Conservation (phyloP, 495 filamentous ascomycete species). For the Penicillium paxilli region DNA sequence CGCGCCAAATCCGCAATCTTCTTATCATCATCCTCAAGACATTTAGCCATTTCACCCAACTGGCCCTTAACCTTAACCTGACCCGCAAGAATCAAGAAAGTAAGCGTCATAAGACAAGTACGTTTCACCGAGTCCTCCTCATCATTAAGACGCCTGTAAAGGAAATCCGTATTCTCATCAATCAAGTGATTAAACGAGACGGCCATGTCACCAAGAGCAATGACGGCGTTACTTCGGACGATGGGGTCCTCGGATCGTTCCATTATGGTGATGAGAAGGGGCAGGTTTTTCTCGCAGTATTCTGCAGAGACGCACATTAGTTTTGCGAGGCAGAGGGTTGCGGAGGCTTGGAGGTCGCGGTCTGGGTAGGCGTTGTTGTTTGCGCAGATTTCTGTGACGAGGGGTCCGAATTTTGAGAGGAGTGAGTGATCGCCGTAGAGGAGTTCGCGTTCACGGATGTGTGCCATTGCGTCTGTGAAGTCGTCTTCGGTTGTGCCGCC, state of each 20-base stretch:
- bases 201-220: constrained; percentile 97
- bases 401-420: constrained; percentile 82
- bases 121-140: constrained; percentile 87
- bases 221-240: constrained; percentile 91
- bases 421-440: constrained; percentile 85
- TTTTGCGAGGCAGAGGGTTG: constrained; percentile 95
- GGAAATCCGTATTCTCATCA: constrained; percentile 97
- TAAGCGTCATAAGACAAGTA: constrained; percentile 97
- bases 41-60: constrained; percentile 98
- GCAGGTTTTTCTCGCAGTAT: constrained; percentile 92
- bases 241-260: constrained; percentile 88
- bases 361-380: constrained; percentile 91
- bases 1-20: constrained; percentile 87
- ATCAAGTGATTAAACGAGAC: constrained; percentile 99
- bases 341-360: constrained; percentile 83
- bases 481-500: constrained; percentile 98
- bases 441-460: constrained; percentile 92
- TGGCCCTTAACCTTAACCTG: constrained; percentile 99
- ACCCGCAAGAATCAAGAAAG: constrained; percentile 93
- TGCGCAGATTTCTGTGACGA: constrained; percentile 89
- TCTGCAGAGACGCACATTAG: constrained; percentile 95
- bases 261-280: constrained; percentile 95
- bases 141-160: constrained; percentile 92
- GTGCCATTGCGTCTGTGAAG: constrained; percentile 93
- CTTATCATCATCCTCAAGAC: constrained; percentile 91